These are phyloP conservation scores for Zygosaccharomyces bisporus DNA, from an alignment of 805 yeast species.

Conservation along the genomic window DNA sequence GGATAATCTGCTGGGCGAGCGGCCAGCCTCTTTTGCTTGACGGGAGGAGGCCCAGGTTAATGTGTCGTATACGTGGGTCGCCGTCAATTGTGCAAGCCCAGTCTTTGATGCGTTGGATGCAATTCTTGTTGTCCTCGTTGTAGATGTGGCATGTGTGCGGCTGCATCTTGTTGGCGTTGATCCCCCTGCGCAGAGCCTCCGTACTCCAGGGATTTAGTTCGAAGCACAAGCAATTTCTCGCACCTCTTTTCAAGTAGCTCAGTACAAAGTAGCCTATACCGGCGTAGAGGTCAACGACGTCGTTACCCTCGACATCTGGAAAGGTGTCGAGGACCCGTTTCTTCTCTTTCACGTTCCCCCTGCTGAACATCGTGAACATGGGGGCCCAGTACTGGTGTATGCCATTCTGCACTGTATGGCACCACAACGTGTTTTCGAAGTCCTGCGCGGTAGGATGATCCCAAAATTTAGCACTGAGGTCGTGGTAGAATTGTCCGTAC, in stretches of 20 bases:
- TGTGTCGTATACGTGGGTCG: conserved; percentile 42
- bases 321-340: conserved; percentile 52
- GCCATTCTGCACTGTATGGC: conserved; percentile 65
- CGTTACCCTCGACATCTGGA: conserved; percentile 37
- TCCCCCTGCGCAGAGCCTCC: conserved; percentile 62
- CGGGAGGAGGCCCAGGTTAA: conserved; percentile 79
- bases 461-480: conserved; percentile 16
- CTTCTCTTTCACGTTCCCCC: conserved; percentile 84
- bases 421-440: conserved; percentile 63
- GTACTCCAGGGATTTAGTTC: conserved; percentile 84
- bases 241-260: conserved; percentile 55
- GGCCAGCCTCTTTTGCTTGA: conserved; percentile 62
- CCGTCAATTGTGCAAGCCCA: conserved; percentile 25
- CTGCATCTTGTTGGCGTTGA: conserved; percentile 41
- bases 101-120: conserved; percentile 40
- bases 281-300: conserved; percentile 67
- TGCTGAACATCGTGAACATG: conserved; percentile 74
- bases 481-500: conserved; percentile 40
- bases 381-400: conserved; percentile 84
- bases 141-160: conserved; percentile 41
- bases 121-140: conserved; percentile 57
- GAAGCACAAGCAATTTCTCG: conserved; percentile 63
- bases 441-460: conserved; percentile 42
- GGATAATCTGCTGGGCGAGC: conserved; percentile 34
- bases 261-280: conserved; percentile 86